A percentile compares a stretch with the other conserved stretches of the same genome.
phyloP scores from a whole-genome alignment of 2,329 filamentous ascomycete genomes.

The Aspergillus sp. region DNA sequence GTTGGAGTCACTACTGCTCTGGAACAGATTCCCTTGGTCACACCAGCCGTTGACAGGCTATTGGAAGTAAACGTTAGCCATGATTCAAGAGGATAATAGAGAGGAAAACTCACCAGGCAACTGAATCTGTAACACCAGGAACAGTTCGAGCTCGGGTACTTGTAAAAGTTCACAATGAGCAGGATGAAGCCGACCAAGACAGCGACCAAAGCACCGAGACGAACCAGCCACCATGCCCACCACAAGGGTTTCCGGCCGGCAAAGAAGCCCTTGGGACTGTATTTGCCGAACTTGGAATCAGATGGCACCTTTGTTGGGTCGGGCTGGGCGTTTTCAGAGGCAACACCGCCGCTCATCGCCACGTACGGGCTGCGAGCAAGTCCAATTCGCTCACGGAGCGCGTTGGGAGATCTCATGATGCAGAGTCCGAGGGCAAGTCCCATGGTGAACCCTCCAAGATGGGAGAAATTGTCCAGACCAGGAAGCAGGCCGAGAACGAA shows the following conservation, averaged over 20 bases:
- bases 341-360: slow-evolving; percentile 61
- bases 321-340: slow-evolving; percentile 25
- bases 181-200: slow-evolving; percentile 85
- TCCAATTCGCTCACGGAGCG: slow-evolving; percentile 74
- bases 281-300: slow-evolving; percentile 7
- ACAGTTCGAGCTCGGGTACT: slow-evolving; percentile 70
- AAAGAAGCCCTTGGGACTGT: slow-evolving; percentile 70
- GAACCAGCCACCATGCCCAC: slow-evolving; percentile 97
- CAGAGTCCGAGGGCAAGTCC: slow-evolving; percentile 85
- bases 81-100: neutral
- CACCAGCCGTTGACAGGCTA: slow-evolving; percentile 53
- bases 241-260: slow-evolving; percentile 89
- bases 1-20: neutral
- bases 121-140: slow-evolving; percentile 94
- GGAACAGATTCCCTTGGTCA: slow-evolving; percentile 38
- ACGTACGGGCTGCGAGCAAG: slow-evolving; percentile 71
- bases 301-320: slow-evolving; percentile 61
- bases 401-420: slow-evolving; percentile 84
- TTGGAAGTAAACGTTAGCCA: slow-evolving; percentile 20
- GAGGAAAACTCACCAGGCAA: slow-evolving; percentile 73
- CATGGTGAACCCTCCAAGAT: slow-evolving; percentile 95
- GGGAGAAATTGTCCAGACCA: slow-evolving; percentile 94
- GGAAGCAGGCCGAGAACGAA: slow-evolving; percentile 92
- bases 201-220: slow-evolving; percentile 76
- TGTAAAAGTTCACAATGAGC: slow-evolving; percentile 89